Conservation (phyloP, 169 alveolate species). For the Babesia bigemina region DNA sequence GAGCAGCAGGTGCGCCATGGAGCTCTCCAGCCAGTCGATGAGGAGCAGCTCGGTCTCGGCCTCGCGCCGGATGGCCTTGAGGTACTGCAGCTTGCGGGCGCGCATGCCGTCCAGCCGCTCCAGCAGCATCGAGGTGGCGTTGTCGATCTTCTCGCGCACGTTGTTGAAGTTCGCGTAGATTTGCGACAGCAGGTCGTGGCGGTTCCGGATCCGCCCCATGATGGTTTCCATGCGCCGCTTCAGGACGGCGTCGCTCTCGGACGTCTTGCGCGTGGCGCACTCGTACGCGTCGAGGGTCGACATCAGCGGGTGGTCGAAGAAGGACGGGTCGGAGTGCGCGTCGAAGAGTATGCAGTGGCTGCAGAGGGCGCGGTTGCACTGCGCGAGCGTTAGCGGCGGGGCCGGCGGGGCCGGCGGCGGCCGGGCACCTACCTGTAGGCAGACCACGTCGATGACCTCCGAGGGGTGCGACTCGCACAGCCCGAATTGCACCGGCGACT, state of each 20-base stretch:
- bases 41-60: slow-evolving; percentile 79
- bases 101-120: slow-evolving; percentile 77
- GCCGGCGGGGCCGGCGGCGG: background rate
- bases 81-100: slow-evolving; percentile 74
- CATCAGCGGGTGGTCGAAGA: slow-evolving; percentile 84
- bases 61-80: slow-evolving; percentile 83
- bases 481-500: slow-evolving; percentile 89
- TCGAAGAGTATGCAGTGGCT: slow-evolving; percentile 86
- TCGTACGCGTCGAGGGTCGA: slow-evolving; percentile 88
- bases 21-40: slow-evolving; percentile 87
- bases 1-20: slow-evolving; percentile 54
- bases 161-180: slow-evolving; percentile 82
- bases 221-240: slow-evolving; percentile 72
- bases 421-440: slow-evolving; percentile 70
- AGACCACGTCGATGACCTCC: slow-evolving; percentile 85
- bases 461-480: slow-evolving; percentile 86
- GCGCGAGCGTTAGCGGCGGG: slow-evolving; percentile 1
- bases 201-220: slow-evolving; percentile 71
- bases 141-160: slow-evolving; percentile 81
- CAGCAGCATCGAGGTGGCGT: slow-evolving; percentile 74
- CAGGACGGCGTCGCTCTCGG: slow-evolving; percentile 80
- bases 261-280: slow-evolving; percentile 73
- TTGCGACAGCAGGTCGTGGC: slow-evolving; percentile 81
- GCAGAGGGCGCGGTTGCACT: slow-evolving; percentile 84
- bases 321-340: slow-evolving; percentile 81